Conservation (phyloP, 345 rosid species). For the Euphorbia pulcherrima region DNA sequence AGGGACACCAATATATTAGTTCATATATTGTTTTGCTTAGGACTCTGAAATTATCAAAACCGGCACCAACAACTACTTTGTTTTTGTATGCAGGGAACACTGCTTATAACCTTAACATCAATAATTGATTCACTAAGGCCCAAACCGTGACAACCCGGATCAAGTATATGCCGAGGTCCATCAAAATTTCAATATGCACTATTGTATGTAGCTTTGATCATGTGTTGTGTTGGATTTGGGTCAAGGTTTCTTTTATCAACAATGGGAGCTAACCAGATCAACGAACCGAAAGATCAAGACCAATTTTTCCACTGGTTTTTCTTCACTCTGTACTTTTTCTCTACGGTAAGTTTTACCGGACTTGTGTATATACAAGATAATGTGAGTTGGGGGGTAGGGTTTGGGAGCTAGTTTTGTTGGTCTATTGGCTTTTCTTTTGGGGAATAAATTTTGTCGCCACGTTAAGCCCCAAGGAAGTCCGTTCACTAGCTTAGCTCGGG, state of each 20-base stretch:
- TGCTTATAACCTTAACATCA: constrained; percentile 30
- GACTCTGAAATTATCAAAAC: too few relatives aligned
- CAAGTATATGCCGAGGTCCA: neutral
- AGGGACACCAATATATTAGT: too few relatives aligned
- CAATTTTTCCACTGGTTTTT: constrained; percentile 53
- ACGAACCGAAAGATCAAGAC: constrained; percentile 31
- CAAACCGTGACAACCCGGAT: neutral
- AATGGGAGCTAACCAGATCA: constrained; percentile 39
- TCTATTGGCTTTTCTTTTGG: constrained; percentile 30
- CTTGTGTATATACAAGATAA: constrained; percentile 45
- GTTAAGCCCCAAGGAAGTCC: neutral
- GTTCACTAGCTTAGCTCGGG: too few relatives aligned
- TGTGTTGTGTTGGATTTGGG: neutral
- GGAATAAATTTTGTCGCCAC: constrained; percentile 33
- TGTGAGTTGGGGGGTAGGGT: constrained; percentile 48
- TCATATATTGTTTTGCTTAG: too few relatives aligned
- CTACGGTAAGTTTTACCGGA: constrained; percentile 22
- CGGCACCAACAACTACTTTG: too few relatives aligned
- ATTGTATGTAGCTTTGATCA: neutral
- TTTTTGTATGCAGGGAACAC: constrained; percentile 28
- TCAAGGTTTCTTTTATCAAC: neutral
- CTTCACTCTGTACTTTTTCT: constrained; percentile 22
- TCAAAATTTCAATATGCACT: neutral
- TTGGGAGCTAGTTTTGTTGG: constrained; percentile 26
- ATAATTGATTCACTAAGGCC: constrained; percentile 16